Evolutionary conservation across 495 filamentous ascomycete species (phyloP).

Genomic region (Neurospora discreta): DNA sequence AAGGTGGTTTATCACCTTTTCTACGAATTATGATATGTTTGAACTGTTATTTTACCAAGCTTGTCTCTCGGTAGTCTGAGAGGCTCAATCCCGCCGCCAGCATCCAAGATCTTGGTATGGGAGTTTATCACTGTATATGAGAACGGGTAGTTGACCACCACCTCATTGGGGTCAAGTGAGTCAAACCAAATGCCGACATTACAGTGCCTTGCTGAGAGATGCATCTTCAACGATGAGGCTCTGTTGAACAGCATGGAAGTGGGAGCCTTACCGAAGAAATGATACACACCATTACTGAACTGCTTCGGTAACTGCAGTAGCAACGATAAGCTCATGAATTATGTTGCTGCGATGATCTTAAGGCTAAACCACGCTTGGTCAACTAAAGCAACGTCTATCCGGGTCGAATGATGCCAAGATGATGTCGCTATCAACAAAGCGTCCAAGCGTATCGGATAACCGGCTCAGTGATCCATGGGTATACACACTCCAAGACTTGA

Average conservation of each 20-base stretch:
- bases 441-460: background rate
- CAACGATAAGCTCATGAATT: background rate
- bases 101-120: background rate
- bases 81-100: background rate
- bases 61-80: background rate
- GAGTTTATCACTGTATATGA: background rate
- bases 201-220: background rate
- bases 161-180: background rate
- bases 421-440: background rate
- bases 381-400: background rate
- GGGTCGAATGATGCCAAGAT: background rate
- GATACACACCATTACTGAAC: background rate
- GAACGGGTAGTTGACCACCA: background rate
- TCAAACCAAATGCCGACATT: background rate
- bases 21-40: too few relatives aligned
- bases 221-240: background rate
- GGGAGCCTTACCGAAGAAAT: background rate
- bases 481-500: background rate
- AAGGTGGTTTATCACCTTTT: background rate
- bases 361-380: background rate
- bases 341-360: background rate
- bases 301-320: background rate
- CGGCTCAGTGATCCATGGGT: background rate
- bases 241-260: background rate
- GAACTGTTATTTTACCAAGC: too few relatives aligned